phyloP scores from a whole-genome alignment of 768 basidiomycete genomes.

The Peribolospora kevripleyi region DNA sequence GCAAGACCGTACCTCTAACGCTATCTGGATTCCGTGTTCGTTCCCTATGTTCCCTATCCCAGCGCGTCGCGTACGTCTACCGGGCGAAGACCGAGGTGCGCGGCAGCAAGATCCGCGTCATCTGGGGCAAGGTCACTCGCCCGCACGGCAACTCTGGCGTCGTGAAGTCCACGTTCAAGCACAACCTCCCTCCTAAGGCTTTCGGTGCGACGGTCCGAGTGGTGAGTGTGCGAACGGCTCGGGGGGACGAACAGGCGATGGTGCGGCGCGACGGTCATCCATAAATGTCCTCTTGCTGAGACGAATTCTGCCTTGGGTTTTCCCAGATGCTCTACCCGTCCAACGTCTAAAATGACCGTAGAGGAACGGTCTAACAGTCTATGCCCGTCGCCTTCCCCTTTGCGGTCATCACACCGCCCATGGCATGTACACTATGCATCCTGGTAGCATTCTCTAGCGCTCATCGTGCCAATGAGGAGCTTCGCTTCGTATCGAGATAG shows the following conservation, averaged over 20 bases:
- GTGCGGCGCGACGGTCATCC: background rate
- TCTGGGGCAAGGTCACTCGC: constrained; percentile 44
- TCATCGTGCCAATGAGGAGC: too few species aligned
- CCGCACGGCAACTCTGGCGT: constrained; percentile 52
- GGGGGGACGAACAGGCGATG: background rate
- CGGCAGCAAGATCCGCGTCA: constrained; percentile 87
- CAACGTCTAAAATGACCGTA: constrained; percentile 30
- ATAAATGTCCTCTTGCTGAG: background rate
- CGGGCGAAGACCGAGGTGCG: constrained; percentile 80
- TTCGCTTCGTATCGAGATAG: too few species aligned
- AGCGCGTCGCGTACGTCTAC: constrained; percentile 97
- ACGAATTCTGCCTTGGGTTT: background rate
- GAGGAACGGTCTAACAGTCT: too few species aligned
- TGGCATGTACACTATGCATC: too few species aligned
- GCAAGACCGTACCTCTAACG: background rate
- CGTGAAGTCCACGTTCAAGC: constrained; percentile 86
- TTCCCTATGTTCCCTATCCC: constrained; percentile 4
- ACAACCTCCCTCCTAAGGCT: constrained; percentile 79
- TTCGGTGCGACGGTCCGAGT: constrained; percentile 83
- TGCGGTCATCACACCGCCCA: too few species aligned
- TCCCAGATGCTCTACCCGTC: constrained; percentile 78
- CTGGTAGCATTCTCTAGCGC: too few species aligned
- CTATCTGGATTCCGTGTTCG: background rate
- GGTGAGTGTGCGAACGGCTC: constrained; percentile 28
- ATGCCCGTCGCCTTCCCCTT: too few species aligned